Conservation (phyloP, 192 early-diverging fungal genomes). For the Polychytrium aggregatum region DNA sequence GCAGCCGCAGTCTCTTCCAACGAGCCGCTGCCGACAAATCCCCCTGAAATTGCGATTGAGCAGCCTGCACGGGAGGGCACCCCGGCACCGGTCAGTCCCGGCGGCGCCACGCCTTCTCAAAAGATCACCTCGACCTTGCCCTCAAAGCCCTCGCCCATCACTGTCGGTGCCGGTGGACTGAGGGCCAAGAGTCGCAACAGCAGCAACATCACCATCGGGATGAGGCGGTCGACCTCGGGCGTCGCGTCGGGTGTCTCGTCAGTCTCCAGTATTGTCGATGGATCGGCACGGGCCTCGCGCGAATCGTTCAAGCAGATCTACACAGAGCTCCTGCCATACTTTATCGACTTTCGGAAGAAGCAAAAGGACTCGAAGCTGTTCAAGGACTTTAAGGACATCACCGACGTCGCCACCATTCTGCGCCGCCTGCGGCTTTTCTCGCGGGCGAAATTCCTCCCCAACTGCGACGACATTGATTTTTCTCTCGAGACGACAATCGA, state of each 20-base stretch:
- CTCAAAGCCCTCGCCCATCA: slow-evolving; percentile 18
- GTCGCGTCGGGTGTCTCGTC: slow-evolving; percentile 3
- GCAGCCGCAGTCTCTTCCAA: no score
- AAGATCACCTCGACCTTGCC: slow-evolving; percentile 29
- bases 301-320: slow-evolving; percentile 56
- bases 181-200: slow-evolving; percentile 10
- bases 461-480: slow-evolving; percentile 50
- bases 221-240: slow-evolving; percentile 5
- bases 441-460: slow-evolving; percentile 38
- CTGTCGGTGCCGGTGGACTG: slow-evolving; percentile 40
- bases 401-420: slow-evolving; percentile 51
- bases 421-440: slow-evolving; percentile 39
- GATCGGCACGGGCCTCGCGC: slow-evolving; percentile 32
- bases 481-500: slow-evolving; percentile 55
- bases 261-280: no score
- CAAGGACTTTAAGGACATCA: slow-evolving; percentile 51
- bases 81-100: no score
- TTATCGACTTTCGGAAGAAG: slow-evolving; percentile 50
- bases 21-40: no score
- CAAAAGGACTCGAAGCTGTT: slow-evolving; percentile 61
- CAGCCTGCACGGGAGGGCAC: no score
- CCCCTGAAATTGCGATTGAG: no score
- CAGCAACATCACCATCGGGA: slow-evolving; percentile 1
- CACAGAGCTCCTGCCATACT: slow-evolving; percentile 53
- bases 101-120: no score